Percentiles rank a stretch among this genome's conserved stretches.
Evolutionary conservation across 306 rosid species (phyloP).

Genomic region (Lablab purpureus): DNA sequence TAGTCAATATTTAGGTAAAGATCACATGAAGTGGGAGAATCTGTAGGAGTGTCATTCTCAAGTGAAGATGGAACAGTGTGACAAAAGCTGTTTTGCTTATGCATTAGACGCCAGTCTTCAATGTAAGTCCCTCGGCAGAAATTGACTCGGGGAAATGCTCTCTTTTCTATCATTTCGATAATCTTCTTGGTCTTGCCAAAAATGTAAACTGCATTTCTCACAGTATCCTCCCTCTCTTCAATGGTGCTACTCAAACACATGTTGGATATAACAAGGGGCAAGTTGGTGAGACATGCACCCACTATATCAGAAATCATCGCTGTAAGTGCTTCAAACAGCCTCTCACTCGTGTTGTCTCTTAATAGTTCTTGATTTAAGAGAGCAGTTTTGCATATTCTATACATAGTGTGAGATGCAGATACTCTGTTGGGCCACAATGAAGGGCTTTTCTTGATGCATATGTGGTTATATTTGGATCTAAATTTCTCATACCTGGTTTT

Average conservation of each 20-base stretch:
- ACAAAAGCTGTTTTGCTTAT: conserved; percentile 46
- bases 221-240: conserved; percentile 77
- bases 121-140: conserved; percentile 49
- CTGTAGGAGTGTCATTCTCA: conserved; percentile 35
- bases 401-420: conserved; percentile 79
- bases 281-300: conserved; percentile 79
- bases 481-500: conserved; percentile 54
- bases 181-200: conserved; percentile 74
- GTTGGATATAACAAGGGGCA: conserved; percentile 54
- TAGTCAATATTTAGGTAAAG: conserved; percentile 49
- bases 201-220: conserved; percentile 64
- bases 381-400: conserved; percentile 68
- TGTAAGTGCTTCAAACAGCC: conserved; percentile 53
- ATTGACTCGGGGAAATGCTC: conserved; percentile 50
- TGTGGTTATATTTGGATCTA: conserved; percentile 36
- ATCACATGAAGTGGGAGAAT: conserved; percentile 49
- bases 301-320: conserved; percentile 68
- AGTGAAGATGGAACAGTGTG: conserved; percentile 39
- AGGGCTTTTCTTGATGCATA: conserved; percentile 57
- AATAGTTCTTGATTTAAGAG: conserved; percentile 53
- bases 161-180: conserved; percentile 59
- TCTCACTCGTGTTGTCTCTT: conserved; percentile 39
- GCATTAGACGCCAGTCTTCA: conserved; percentile 75
- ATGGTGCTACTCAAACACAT: conserved; percentile 62
- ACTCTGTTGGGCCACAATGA: conserved; percentile 68